Evolutionary conservation across 305 asterid species (phyloP).

Genomic region (Nicotiana rustica): DNA sequence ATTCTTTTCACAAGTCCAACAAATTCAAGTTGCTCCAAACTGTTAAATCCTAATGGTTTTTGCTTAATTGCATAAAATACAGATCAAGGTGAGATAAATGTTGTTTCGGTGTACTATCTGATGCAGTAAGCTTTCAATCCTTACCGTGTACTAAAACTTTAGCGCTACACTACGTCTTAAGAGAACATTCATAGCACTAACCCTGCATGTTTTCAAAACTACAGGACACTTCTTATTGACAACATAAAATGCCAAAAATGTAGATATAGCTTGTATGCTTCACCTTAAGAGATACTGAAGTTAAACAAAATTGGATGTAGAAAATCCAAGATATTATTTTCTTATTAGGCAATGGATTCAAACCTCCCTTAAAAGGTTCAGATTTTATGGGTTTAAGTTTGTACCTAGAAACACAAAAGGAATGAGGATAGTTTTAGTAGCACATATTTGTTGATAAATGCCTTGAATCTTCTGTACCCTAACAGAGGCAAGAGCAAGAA

Average conservation of each 20-base stretch:
- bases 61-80: neutral
- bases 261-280: slow-evolving; percentile 7
- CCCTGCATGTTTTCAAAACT: neutral
- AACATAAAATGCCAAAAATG: slow-evolving; percentile 8
- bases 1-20: slow-evolving; percentile 19
- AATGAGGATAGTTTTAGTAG: slow-evolving; percentile 6
- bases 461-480: too few species aligned
- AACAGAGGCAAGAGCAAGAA: too few species aligned
- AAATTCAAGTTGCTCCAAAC: neutral
- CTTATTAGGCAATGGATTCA: slow-evolving; percentile 16
- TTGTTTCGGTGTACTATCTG: neutral
- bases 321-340: neutral
- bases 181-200: neutral
- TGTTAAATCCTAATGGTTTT: neutral
- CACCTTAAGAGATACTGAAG: neutral
- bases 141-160: neutral
- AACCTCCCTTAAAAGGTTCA: neutral
- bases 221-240: neutral
- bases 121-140: neutral
- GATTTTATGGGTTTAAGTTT: too few species aligned
- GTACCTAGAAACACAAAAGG: neutral
- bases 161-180: neutral
- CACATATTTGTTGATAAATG: neutral
- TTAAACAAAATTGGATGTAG: neutral
- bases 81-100: neutral